Base-by-base conservation (phyloP, 2,329 filamentous ascomycete genomes). In the Cladosporium sp. region DNA sequence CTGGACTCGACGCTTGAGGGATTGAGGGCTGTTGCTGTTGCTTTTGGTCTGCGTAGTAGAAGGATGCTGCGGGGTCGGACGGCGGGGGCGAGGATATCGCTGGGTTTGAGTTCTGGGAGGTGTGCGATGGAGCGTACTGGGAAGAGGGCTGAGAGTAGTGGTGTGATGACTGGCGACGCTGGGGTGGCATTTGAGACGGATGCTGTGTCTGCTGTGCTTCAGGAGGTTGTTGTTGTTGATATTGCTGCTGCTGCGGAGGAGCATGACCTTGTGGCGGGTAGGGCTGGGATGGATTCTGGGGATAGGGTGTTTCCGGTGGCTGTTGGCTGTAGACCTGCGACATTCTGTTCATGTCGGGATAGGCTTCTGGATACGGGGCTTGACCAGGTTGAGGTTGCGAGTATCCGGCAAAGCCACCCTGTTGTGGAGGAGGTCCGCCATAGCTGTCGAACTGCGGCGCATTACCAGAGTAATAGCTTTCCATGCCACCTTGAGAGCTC, bases 401-500 rank as follows among this genome's bases (percentile, higher is more conserved):
- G 49, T 73, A 74, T 35, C 74, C 73, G n/a, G 69, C 68, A 56
- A 83, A 84, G 35, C 73, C 69, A 14, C 76, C 73, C 49, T 79
- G 79, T 6, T 40, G 32, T 9, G 76, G 74, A 43, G 73, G 66
- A 9, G 67, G 53, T 11, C 51, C 48, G 9, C 52, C 70, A 57
- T 80, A 79, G 4, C 75, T 64, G 8, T 76, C 72, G 68, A 70
- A 64, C 58, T 70, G 68, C 46, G 70, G 74, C 40, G 80, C 73
- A 59, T 84, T 86, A 34, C 82, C 82, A 11, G 83, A 87, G 68
- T 96, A 96, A 68, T 87, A 96, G 69, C 77, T 92, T 66, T 96
- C 91, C 9, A 84, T 83, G 1, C 78, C 79, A 22, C 73, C 68
- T 14, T 57, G 60, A 19, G 63, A 67, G 56, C 72, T 55, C 10